Percentiles rank a stretch among this genome's conserved stretches.
phyloP scores from a whole-genome alignment of 345 rosid species.

The Corchorus olitorius region DNA sequence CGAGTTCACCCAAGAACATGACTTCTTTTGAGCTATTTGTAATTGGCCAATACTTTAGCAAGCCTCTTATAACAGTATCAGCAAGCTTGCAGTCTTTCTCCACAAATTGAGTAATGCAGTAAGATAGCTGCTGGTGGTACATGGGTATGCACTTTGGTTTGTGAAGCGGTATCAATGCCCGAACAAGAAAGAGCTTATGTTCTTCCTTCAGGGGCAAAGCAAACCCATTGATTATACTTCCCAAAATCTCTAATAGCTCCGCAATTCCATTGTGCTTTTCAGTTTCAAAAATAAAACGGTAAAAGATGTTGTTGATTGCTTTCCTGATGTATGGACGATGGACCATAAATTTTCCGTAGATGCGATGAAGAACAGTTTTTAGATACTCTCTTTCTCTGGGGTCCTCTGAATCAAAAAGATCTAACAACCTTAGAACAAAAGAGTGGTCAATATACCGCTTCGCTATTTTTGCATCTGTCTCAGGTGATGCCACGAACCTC shows the following conservation, averaged over 20 bases:
- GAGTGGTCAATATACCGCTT: slow-evolving; percentile 83
- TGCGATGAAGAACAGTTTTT: slow-evolving; percentile 75
- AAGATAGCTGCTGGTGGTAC: slow-evolving; percentile 83
- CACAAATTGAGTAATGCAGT: slow-evolving; percentile 83
- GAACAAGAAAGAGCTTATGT: slow-evolving; percentile 86
- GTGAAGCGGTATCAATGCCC: slow-evolving; percentile 85
- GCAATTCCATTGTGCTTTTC: slow-evolving; percentile 89
- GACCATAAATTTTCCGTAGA: slow-evolving; percentile 90
- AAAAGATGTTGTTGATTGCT: slow-evolving; percentile 78
- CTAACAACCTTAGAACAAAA: slow-evolving; percentile 71
- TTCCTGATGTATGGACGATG: slow-evolving; percentile 85
- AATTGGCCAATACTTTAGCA: slow-evolving; percentile 83
- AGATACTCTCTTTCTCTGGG: slow-evolving; percentile 81
- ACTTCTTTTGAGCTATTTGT: slow-evolving; percentile 92
- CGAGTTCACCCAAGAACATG: slow-evolving; percentile 80
- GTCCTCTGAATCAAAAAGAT: slow-evolving; percentile 85
- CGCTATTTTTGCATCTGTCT: slow-evolving; percentile 84
- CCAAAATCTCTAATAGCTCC: slow-evolving; percentile 77
- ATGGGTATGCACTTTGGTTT: slow-evolving; percentile 71
- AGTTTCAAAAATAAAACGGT: slow-evolving; percentile 76
- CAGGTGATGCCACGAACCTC: slow-evolving; percentile 76
- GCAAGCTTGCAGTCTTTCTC: slow-evolving; percentile 89
- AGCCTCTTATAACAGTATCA: slow-evolving; percentile 76
- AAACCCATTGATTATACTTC: slow-evolving; percentile 89
- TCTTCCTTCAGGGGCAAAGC: slow-evolving; percentile 88